These are phyloP conservation scores for Chaetomidium leptoderma DNA, from an alignment of 495 filamentous ascomycete species.

Conservation along the genomic window DNA sequence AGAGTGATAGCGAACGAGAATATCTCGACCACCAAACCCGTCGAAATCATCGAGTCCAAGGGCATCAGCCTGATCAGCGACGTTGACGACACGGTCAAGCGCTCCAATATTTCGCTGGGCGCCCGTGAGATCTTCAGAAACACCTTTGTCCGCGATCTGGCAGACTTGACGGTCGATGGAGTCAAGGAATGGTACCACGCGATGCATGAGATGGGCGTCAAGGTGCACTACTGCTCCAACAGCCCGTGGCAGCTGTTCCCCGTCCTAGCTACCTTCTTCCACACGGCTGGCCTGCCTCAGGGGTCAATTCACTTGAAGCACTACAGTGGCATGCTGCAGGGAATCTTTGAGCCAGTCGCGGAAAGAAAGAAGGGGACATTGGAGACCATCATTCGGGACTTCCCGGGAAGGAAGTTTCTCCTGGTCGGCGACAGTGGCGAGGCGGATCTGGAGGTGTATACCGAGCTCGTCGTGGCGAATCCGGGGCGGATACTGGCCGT, in stretches of 20 bases:
- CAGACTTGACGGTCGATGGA: slow-evolving; percentile 74
- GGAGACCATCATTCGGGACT: slow-evolving; percentile 81
- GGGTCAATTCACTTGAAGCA: slow-evolving; percentile 94
- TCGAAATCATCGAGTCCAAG: slow-evolving; percentile 69
- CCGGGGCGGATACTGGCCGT: slow-evolving; percentile 74
- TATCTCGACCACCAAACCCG: slow-evolving; percentile 69
- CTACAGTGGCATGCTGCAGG: slow-evolving; percentile 91
- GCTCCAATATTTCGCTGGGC: slow-evolving; percentile 80
- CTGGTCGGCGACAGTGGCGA: slow-evolving; percentile 94
- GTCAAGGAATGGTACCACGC: slow-evolving; percentile 84
- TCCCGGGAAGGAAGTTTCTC: slow-evolving; percentile 83
- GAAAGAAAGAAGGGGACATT: slow-evolving; percentile 86
- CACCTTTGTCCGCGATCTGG: slow-evolving; percentile 82
- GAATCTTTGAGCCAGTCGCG: slow-evolving; percentile 95
- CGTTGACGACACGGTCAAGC: slow-evolving; percentile 97
- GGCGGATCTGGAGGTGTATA: slow-evolving; percentile 95
- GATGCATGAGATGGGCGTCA: slow-evolving; percentile 72
- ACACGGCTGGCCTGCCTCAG: slow-evolving; percentile 70
- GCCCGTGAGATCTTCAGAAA: slow-evolving; percentile 94
- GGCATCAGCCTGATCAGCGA: slow-evolving; percentile 95
- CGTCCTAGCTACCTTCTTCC: slow-evolving; percentile 76
- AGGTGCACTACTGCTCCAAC: slow-evolving; percentile 88
- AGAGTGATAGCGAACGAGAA: slow-evolving; percentile 81
- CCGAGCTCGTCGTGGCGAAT: slow-evolving; percentile 78
- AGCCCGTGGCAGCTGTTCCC: slow-evolving; percentile 96